Conservation (phyloP, 2,329 filamentous ascomycete genomes). For the Nemania bipapillata region DNA sequence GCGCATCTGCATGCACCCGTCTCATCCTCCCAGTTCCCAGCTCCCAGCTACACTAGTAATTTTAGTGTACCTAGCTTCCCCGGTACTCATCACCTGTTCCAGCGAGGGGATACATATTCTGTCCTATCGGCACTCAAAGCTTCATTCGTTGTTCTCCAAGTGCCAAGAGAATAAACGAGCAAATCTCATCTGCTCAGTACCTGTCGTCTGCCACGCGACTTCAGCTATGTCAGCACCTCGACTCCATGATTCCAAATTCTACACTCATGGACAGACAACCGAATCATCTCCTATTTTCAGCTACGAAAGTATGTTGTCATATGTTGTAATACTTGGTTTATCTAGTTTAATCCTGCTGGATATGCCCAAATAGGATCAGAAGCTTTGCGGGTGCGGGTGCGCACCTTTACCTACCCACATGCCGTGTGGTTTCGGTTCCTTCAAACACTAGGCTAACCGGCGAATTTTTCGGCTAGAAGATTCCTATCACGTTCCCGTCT, state of each 20-base stretch:
- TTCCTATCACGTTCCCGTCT: not conserved
- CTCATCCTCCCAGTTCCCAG: not conserved
- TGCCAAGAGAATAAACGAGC: constrained; percentile 2
- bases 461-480: not conserved
- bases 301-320: not conserved
- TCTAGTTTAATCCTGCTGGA: no score
- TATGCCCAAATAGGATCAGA: not conserved
- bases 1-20: not conserved
- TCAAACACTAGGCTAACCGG: not conserved
- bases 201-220: not conserved
- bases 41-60: not conserved
- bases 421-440: not conserved
- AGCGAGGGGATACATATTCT: no score
- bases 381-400: not conserved
- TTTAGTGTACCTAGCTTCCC: not conserved
- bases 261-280: not conserved
- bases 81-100: no score
- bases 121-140: not conserved
- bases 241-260: not conserved
- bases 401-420: not conserved
- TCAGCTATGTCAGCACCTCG: not conserved
- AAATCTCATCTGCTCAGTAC: not conserved
- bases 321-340: no score
- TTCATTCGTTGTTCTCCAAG: not conserved
- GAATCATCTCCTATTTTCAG: not conserved